Base-by-base conservation (phyloP, 495 filamentous ascomycete species). In the Zalerion maritima region DNA sequence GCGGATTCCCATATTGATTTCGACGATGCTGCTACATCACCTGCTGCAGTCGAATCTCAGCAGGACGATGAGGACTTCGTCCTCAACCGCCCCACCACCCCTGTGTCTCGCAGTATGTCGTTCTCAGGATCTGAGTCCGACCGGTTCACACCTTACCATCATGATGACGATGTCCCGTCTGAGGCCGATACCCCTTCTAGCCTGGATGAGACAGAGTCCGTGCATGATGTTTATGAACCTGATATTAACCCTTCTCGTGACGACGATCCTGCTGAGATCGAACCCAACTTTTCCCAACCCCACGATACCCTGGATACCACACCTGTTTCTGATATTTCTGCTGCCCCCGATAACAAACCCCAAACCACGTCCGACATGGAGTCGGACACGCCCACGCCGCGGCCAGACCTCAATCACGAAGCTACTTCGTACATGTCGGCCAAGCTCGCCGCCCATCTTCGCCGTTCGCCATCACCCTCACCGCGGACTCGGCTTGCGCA, bases 1-100 rank as follows among this genome's bases (percentile, higher is more conserved):
- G 29, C 62, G 58, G 5, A 58, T 62, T 38, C 60, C 58, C 14
- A 60, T 56, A 48, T 59, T n/a, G n/a, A 53, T 28, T 60, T 59
- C 13, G 53, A 59, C 15, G 49, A 51, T 10, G 58, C 60, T 2
- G 42, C 31, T 10, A 43, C 36, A 3, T 60, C 54, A 4, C 43
- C 36, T 3, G 34, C 29, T n/a, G n/a, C n/a, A n/a, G n/a, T n/a
- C n/a, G 40, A 50, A 14, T 3, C 5, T 15, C 7, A 29, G 18
- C n/a, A 29, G 4, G 12, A 21, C 8, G 38, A 46, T 18, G 29
- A 45, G 21, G 28, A 36, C 26, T 42, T 42, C 33, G 36, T 41
- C 20, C 31, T 49, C 14, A 21, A 41, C 29, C 45, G 35, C 15
- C 12, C 45, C 13, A 58, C 59, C 4, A 58, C 58, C 2, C 36